Evolutionary conservation across 768 basidiomycete genomes (phyloP), one percentile per base, ranked within the genome.

Genomic region (Hirschioporus abietinus): DNA sequence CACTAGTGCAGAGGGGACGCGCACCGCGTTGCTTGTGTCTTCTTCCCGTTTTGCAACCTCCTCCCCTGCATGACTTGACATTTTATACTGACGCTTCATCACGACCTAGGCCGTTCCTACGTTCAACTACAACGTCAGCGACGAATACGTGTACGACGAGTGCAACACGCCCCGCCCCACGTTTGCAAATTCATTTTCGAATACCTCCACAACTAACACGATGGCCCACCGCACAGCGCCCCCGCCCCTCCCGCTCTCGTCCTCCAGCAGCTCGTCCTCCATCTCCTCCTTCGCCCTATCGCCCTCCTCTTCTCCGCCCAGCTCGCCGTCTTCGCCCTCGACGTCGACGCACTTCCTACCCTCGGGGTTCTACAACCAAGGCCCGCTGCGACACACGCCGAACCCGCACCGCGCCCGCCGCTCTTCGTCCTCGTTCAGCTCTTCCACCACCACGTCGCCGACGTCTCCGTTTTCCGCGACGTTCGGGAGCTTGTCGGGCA

Each of bases 181-280:
- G 42, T 52, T 52, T 52, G 42, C 42, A 52, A 52, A 52, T 52
- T 52, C 42, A 52, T 12, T 20, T 10, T 52, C 42, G 42, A 52
- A 20, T 15, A 20, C 42, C 20, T 1, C 42, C 20, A 20, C 35
- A 7, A 36, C 35, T 36, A 36, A 7, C 15, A 36, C 42, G 20
- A 52, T 52, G 42, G 42, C 42, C 42, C 42, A 52, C 42, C 42
- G 42, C 42, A 15, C 42, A 10, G 42, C 12, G 42, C 42, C 42
- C 42, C 42, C 42, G 42, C 42, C 42, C 42, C 42, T 52, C 42
- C 42, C 42, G 3, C 58, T 59, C 18, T 71, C 67, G 18, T 68
- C 74, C 7, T 64, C 67, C 23, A 66, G 66, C n/a, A 34, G 64
- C 35, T 65, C 67, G 20, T 66, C 66, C 61, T 68, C 66, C 58